These are phyloP conservation scores for Scheffersomyces titani DNA, from an alignment of 1,139 yeast genomes.

Conservation along the genomic window DNA sequence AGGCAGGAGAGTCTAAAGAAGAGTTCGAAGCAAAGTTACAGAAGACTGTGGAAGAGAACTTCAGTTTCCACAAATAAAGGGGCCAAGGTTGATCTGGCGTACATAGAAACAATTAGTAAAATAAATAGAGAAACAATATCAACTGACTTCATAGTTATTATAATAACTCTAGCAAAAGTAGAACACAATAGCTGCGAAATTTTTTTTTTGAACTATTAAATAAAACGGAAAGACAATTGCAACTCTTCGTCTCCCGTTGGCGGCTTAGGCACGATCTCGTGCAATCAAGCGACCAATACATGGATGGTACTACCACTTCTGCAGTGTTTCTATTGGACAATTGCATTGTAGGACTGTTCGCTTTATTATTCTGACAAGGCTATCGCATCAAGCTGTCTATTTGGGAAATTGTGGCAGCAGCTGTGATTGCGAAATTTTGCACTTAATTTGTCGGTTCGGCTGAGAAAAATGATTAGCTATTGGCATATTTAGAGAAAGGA, in stretches of 20 bases:
- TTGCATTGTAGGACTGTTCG: not conserved
- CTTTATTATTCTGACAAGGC: not conserved
- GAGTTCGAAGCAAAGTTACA: conserved; percentile 27
- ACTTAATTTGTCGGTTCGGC: not conserved
- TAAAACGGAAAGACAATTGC: not conserved
- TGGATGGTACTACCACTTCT: not conserved
- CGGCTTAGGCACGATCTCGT: not conserved
- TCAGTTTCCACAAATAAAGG: not conserved
- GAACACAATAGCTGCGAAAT: not conserved
- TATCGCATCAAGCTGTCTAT: not conserved
- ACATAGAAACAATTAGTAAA: not conserved
- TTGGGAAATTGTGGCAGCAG: not conserved
- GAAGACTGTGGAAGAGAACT: not conserved
- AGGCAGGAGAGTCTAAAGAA: conserved; percentile 34
- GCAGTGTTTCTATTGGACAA: not conserved
- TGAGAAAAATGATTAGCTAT: not conserved
- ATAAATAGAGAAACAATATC: not conserved
- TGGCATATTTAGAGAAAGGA: not conserved
- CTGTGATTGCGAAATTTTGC: not conserved
- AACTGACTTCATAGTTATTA: not conserved
- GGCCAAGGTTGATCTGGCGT: not conserved
- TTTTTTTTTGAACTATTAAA: not conserved
- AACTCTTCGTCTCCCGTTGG: not conserved
- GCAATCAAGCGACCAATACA: not conserved
- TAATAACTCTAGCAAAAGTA: not conserved